These are phyloP conservation scores for Fusarium fujikuroi DNA, from an alignment of 2,329 filamentous ascomycete genomes.

Conservation along the genomic window DNA sequence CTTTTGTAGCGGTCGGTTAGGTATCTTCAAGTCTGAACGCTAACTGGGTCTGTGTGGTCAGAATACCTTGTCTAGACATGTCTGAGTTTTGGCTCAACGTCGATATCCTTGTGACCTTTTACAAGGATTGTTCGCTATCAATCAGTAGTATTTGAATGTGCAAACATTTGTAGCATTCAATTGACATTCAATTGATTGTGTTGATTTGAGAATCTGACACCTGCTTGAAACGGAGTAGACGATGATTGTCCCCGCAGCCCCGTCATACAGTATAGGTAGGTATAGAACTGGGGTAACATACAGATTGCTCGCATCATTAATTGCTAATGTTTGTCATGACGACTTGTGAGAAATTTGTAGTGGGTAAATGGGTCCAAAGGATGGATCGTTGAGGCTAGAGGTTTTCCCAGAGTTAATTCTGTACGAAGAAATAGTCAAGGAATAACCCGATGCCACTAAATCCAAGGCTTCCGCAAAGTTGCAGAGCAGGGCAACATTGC, in stretches of 20 bases:
- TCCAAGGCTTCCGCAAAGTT: constrained; percentile 1
- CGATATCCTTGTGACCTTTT: background rate
- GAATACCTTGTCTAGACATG: background rate
- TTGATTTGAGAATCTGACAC: constrained; percentile 11
- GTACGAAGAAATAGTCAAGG: background rate
- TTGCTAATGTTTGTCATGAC: constrained; percentile 6
- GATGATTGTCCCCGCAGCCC: constrained; percentile 25
- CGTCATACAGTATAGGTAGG: background rate
- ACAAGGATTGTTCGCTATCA: constrained; percentile 20
- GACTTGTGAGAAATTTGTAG: constrained; percentile 6
- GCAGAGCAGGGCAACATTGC: background rate
- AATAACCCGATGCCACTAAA: constrained; percentile 2
- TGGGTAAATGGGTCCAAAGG: background rate
- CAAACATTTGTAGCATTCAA: background rate
- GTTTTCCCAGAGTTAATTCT: background rate
- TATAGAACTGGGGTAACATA: constrained; percentile 20
- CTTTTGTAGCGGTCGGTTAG: background rate
- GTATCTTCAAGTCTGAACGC: constrained; percentile 10
- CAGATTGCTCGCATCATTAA: constrained; percentile 22
- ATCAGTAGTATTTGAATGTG: constrained; percentile 7
- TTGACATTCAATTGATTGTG: constrained; percentile 3
- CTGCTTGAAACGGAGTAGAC: constrained; percentile 22
- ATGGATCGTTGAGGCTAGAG: background rate
- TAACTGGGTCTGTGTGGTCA: constrained; percentile 5
- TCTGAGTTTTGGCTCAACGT: constrained; percentile 3